Conservation (phyloP, 2,329 filamentous ascomycete genomes). For the Epichloe aotearoae region DNA sequence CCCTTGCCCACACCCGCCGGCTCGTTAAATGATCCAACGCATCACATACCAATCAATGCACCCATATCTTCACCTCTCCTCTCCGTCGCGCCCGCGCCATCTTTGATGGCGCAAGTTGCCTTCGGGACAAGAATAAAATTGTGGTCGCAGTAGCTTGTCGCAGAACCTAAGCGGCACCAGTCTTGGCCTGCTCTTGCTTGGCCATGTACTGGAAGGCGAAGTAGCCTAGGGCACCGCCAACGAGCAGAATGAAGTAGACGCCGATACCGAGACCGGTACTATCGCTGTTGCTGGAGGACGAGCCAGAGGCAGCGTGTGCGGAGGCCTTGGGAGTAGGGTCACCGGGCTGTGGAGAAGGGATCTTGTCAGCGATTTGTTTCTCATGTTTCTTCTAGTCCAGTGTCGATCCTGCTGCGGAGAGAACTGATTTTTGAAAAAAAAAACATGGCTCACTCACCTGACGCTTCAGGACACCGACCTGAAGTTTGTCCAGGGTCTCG, state of each 20-base stretch:
- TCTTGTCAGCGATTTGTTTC: neutral
- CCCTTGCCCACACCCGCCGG: neutral
- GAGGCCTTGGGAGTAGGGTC: slow-evolving; percentile 61
- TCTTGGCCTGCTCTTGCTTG: slow-evolving; percentile 26
- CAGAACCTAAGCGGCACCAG: slow-evolving; percentile 4
- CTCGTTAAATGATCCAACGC: neutral
- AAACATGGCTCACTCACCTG: slow-evolving; percentile 40
- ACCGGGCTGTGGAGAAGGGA: slow-evolving; percentile 41
- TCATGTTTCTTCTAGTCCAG: neutral
- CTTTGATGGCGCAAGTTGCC: neutral
- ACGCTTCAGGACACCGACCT: slow-evolving; percentile 68
- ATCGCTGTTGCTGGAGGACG: slow-evolving; percentile 33
- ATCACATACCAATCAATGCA: neutral
- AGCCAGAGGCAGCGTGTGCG: slow-evolving; percentile 32
- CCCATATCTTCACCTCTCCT: neutral
- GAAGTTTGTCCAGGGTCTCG: slow-evolving; percentile 71
- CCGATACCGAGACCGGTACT: slow-evolving; percentile 56
- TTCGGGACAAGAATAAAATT: neutral
- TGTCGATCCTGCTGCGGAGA: neutral
- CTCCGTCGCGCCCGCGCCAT: neutral
- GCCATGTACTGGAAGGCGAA: slow-evolving; percentile 70
- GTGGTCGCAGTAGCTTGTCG: neutral
- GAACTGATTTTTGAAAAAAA: neutral
- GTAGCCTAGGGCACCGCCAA: slow-evolving; percentile 68
- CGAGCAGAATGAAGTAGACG: slow-evolving; percentile 66